Conservation (phyloP, 306 rosid genomes). For the Prosopis cineraria region DNA sequence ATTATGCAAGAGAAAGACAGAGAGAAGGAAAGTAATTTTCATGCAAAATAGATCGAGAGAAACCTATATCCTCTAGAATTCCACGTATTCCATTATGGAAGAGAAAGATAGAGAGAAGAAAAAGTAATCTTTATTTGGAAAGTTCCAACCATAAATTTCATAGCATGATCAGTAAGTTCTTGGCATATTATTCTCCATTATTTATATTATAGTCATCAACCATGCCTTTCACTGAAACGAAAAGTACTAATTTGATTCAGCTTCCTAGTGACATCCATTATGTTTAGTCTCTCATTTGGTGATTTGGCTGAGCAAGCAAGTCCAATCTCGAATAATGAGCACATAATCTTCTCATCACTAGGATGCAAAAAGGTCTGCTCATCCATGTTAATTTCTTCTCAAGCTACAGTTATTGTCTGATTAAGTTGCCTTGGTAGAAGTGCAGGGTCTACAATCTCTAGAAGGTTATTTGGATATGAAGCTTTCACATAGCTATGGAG, state of each 20-base stretch:
- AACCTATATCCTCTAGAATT: no score
- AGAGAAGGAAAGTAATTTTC: no score
- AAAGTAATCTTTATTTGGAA: no score
- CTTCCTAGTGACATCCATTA: neutral
- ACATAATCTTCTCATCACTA: neutral
- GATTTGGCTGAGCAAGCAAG: neutral
- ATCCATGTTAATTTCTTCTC: neutral
- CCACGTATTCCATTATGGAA: no score
- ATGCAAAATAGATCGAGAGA: no score
- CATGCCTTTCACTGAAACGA: no score
- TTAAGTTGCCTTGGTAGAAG: neutral
- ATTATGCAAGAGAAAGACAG: no score
- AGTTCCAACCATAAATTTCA: no score
- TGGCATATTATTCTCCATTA: no score
- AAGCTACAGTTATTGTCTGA: neutral
- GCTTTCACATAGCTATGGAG: neutral
- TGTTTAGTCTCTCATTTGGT: neutral
- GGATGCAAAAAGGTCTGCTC: neutral
- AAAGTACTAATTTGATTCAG: neutral
- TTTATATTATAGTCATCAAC: no score
- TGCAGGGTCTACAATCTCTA: neutral
- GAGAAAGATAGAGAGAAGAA: no score
- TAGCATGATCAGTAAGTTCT: no score
- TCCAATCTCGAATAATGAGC: neutral
- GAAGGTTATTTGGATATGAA: neutral